phyloP scores from a whole-genome alignment of 371 early-diverging fungal species.

The Mucor velutinosus region DNA sequence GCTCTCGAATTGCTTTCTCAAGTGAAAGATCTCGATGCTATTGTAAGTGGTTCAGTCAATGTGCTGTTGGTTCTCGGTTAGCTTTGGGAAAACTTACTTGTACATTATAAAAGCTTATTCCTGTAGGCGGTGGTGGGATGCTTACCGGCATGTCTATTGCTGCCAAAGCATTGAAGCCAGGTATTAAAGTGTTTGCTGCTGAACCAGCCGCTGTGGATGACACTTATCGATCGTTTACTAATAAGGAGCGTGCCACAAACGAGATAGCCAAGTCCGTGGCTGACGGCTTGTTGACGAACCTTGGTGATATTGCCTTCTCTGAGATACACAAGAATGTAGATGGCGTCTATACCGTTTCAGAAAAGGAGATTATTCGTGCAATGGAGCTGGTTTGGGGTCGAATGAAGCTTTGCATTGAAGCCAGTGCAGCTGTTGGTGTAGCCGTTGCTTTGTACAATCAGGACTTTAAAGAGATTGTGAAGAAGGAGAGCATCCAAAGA shows the following conservation, averaged over 20 bases:
- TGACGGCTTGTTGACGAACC: conserved; percentile 41
- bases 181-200: conserved; percentile 49
- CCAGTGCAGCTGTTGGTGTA: conserved; percentile 55
- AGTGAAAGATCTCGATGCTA: conserved; percentile 43
- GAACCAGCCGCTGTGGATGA: conserved; percentile 55
- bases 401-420: conserved; percentile 58
- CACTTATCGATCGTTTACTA: conserved; percentile 31
- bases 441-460: conserved; percentile 50
- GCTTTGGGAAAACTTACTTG: too few relatives aligned
- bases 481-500: conserved; percentile 15
- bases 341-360: conserved; percentile 56
- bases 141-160: conserved; percentile 57
- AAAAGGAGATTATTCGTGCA: conserved; percentile 52
- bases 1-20: conserved; percentile 50
- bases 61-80: too few relatives aligned
- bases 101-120: conserved; percentile 27
- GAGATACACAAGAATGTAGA: conserved; percentile 50
- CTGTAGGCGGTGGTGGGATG: conserved; percentile 66
- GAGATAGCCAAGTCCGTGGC: conserved; percentile 33
- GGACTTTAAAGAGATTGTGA: conserved; percentile 30
- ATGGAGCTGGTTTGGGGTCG: conserved; percentile 55
- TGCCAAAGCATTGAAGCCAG: conserved; percentile 38
- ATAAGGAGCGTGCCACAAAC: conserved; percentile 17
- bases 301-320: conserved; percentile 51
- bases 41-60: conserved; percentile 5